Base-by-base conservation (phyloP, 1,284 basidiomycete species). In the Trametes polyzona region DNA sequence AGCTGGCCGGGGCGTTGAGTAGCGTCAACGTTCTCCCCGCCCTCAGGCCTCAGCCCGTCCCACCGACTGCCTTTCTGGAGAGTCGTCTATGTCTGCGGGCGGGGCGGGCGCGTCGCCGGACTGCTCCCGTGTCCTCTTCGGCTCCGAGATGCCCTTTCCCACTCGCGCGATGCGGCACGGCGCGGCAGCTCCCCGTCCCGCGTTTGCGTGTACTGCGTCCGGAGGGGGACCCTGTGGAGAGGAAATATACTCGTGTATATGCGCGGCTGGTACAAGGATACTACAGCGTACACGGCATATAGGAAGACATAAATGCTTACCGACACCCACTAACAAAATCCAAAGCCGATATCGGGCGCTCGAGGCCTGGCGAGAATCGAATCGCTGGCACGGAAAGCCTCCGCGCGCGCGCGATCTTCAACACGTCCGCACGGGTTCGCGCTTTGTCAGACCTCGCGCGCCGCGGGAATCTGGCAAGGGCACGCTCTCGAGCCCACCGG, bases 381-480 rank as follows among this genome's bases (percentile, higher is more conserved):
- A 39, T 17, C 36, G 36, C 40, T 24, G 27, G 23, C 24, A 14
- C 43, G 8, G n/a, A 21, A 23, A 35, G 30, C 10, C 44, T 36
- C 32, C 44, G 32, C 44, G 12, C 44, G 19, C 30, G 26, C 40
- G n/a, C n/a, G n/a, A n/a, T n/a, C n/a, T n/a, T n/a, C n/a, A n/a
- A n/a, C n/a, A n/a, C 36, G 19, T 19, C 26, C 44, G 30, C 29
- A 35, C 26, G 29, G 9, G 11, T 29, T 12, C 17, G 14, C 39
- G 48, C 37, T 52, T 44, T 52, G 50, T 52, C 50, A 44, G 23
- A 16, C 42, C n/a, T n/a, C 42, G 42, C 29, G 42, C 42, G 16
- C 27, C n/a, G 8, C 42, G 42, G 27, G 42, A n/a, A n/a, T n/a
- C n/a, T n/a, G n/a, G n/a, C n/a, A n/a, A n/a, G n/a, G n/a, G n/a